Percentiles rank a stretch among this genome's conserved stretches.
These are phyloP conservation scores for Aspergillus carlsbadensis DNA, from an alignment of 495 filamentous ascomycete species.

Conservation along the genomic window DNA sequence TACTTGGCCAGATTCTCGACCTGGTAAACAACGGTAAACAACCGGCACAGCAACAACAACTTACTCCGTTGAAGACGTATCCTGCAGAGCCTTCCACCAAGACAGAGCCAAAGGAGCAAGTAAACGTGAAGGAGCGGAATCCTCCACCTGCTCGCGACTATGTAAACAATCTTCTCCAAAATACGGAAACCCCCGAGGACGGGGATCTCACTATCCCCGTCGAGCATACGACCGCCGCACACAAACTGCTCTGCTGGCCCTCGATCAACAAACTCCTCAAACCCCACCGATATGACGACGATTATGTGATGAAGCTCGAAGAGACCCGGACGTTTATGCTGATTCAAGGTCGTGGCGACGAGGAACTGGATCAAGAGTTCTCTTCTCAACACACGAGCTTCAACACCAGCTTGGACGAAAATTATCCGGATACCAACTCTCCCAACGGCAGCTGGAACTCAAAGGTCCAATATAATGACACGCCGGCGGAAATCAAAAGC, in stretches of 20 bases:
- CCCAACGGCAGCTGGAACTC: conserved; percentile 37
- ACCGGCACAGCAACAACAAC: conserved; percentile 9
- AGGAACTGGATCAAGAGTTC: conserved; percentile 45
- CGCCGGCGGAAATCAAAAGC: conserved; percentile 34
- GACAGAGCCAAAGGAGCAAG: conserved; percentile 17
- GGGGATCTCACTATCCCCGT: conserved; percentile 66
- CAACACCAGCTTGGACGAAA: conserved; percentile 26
- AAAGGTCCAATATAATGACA: conserved; percentile 9
- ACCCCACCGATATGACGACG: conserved; percentile 46
- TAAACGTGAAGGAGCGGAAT: not conserved
- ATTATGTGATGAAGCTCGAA: conserved; percentile 75
- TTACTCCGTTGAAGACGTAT: conserved; percentile 21
- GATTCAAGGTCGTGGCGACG: conserved; percentile 78
- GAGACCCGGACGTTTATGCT: conserved; percentile 72
- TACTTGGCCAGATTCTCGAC: not conserved
- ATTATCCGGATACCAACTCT: conserved; percentile 23
- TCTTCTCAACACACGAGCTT: conserved; percentile 16
- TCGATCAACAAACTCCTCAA: conserved; percentile 58
- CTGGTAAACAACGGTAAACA: not conserved
- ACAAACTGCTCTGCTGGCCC: conserved; percentile 70
- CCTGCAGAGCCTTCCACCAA: conserved; percentile 4
- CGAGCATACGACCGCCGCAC: conserved; percentile 80
- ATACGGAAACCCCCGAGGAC: conserved; percentile 25
- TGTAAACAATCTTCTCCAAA: conserved; percentile 11
- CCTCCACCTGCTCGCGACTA: not conserved